A percentile compares a stretch with the other conserved stretches of the same genome.
phyloP scores from a whole-genome alignment of 352 stramenopile genomes.

The Globisporangium abappressorium region DNA sequence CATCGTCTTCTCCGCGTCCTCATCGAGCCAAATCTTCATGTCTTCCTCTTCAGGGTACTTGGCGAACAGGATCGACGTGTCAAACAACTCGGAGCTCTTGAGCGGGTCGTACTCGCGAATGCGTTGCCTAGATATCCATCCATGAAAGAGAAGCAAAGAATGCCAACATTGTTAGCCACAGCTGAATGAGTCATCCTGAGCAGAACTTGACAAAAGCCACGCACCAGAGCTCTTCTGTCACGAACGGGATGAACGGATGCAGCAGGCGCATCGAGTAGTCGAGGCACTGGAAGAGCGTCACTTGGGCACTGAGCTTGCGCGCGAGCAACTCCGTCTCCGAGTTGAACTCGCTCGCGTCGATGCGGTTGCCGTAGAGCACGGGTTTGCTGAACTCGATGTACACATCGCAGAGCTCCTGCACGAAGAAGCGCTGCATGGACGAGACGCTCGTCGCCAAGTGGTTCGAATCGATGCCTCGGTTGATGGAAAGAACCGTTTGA shows the following conservation, averaged over 20 bases:
- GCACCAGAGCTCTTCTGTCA: constrained; percentile 99
- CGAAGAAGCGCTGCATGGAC: constrained; percentile 79
- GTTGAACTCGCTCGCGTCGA: constrained; percentile 29
- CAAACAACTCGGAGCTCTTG: constrained; percentile 17
- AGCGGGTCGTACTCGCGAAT: constrained; percentile 54
- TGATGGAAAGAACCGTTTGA: constrained; percentile 51
- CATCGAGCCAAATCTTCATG: constrained; percentile 76
- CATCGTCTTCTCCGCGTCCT: constrained; percentile 87
- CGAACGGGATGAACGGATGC: constrained; percentile 99
- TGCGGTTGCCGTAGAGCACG: constrained; percentile 71
- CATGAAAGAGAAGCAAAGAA: background rate
- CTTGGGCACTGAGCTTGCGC: constrained; percentile 83
- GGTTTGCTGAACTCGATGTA: constrained; percentile 89
- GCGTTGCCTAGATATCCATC: constrained; percentile 34
- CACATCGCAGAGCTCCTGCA: constrained; percentile 85
- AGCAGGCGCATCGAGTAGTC: constrained; percentile 95
- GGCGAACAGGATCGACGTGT: constrained; percentile 65
- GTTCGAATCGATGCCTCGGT: constrained; percentile 65
- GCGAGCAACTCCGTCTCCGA: constrained; percentile 56
- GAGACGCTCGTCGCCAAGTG: constrained; percentile 65
- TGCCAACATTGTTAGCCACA: background rate
- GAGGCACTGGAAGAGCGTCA: constrained; percentile 92
- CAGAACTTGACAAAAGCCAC: background rate
- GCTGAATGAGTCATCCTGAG: background rate
- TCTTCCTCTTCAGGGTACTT: constrained; percentile 85